phyloP scores from a whole-genome alignment of 108 stramenopile species.

The Pseudonitzschia multiseries region DNA sequence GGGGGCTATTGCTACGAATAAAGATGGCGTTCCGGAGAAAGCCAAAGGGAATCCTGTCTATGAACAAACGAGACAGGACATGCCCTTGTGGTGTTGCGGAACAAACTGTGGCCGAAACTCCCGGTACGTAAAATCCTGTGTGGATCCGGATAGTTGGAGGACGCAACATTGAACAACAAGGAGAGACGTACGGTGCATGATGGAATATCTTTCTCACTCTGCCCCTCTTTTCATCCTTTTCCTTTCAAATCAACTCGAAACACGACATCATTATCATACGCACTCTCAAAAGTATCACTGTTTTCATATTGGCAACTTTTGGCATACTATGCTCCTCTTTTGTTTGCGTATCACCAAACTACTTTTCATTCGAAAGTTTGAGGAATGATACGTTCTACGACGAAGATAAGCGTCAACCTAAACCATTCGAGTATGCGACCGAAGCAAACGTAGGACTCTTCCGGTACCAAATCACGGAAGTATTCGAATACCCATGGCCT shows the following conservation, averaged over 20 bases:
- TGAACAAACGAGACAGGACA: conserved; percentile 45
- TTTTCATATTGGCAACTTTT: conserved; percentile 20
- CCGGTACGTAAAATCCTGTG: conserved; percentile 17
- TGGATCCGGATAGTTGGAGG: too few relatives aligned
- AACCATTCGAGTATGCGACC: conserved; percentile 37
- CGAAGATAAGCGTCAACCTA: conserved; percentile 27
- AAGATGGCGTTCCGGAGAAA: conserved; percentile 23
- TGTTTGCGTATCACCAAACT: conserved; percentile 26
- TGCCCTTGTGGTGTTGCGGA: conserved; percentile 45
- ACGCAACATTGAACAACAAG: too few relatives aligned
- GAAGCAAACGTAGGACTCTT: conserved; percentile 40
- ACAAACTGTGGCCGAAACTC: conserved; percentile 41
- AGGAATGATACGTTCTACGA: conserved; percentile 42
- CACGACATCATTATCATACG: neutral
- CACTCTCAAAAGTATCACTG: conserved; percentile 14
- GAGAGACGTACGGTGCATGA: too few relatives aligned
- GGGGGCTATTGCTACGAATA: neutral
- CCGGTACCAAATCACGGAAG: conserved; percentile 36
- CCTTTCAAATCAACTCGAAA: neutral
- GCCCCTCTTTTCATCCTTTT: neutral
- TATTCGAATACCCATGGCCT: conserved; percentile 42
- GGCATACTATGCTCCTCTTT: conserved; percentile 28
- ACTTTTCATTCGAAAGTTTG: conserved; percentile 28
- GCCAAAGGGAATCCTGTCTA: conserved; percentile 44
- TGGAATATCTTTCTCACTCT: neutral